Evolutionary conservation across 495 filamentous ascomycete species (phyloP), one percentile per base, ranked within the genome.

Genomic region (Penicillium odoratum): DNA sequence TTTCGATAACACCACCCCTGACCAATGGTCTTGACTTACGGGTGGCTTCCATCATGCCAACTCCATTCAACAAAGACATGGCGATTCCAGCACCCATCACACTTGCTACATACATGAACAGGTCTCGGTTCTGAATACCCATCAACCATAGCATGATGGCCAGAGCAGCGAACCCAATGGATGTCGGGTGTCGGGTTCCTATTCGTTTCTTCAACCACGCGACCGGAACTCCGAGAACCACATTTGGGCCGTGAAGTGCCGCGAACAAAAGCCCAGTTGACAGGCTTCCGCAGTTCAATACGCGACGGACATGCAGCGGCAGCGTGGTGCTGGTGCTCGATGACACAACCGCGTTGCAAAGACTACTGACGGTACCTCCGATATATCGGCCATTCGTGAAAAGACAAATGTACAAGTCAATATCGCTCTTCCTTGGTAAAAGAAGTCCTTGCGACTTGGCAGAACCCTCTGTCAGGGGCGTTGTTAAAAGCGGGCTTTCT

Each of bases 291-390:
- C 18, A 38, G 4, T 52, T 1, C 3, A 52, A 38, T 13, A 15
- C 3, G 10, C 5, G 16, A 6, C 33, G 9, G n/a, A 52, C 48
- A n/a, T 36, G 48, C 8, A 51, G n/a, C n/a, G 48, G 48, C 10
- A 72, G 48, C n/a, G 65, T 70, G 11, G 67, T 53, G 25, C 66
- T 59, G 56, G 70, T 70, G 36, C 69, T 72, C n/a, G 65, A 18
- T 2, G 57, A 55, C 7, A 67, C 15, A 21, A 69, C 33, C 15
- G 61, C 56, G 28, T 56, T 62, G 9, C 45, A 55, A 29, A 65
- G 29, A 31, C 60, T 57, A 38, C 57, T 51, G 16, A 62, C 30
- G 0, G 57, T 53, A 0, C 57, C 64, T 11, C 53, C 53, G 21
- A 73, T 65, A 40, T 40, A 40, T 16, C 15, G 38, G 38, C 10